phyloP scores from a whole-genome alignment of 345 rosid genomes.

The Brassica napus region DNA sequence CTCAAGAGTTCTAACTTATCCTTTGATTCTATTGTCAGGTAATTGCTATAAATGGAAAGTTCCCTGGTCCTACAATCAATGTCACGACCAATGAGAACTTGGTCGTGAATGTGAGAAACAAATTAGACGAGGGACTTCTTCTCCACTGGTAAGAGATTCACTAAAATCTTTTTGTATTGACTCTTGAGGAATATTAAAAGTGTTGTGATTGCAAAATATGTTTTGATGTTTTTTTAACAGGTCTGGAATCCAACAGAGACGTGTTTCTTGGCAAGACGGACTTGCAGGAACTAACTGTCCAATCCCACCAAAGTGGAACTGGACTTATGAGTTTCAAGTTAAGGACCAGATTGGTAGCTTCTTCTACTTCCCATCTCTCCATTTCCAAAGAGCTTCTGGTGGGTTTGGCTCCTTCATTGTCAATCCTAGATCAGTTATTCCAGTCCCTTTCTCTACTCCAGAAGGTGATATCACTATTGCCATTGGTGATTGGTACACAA shows the following conservation, averaged over 20 bases:
- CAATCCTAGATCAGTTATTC: conserved; percentile 73
- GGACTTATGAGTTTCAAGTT: conserved; percentile 99
- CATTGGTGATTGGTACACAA: conserved; percentile 95
- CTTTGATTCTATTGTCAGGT: conserved; percentile 56
- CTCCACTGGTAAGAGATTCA: conserved; percentile 67
- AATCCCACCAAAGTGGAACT: conserved; percentile 98
- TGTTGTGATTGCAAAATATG: background rate
- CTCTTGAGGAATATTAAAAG: background rate
- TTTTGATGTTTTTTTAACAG: conserved; percentile 36
- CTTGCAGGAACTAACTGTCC: conserved; percentile 93
- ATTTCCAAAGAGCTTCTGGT: conserved; percentile 94
- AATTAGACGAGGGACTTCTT: conserved; percentile 83
- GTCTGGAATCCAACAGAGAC: conserved; percentile 93
- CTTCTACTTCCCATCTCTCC: conserved; percentile 94
- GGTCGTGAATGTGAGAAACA: conserved; percentile 82
- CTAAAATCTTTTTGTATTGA: background rate
- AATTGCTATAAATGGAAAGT: conserved; percentile 86
- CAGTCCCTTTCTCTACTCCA: conserved; percentile 83
- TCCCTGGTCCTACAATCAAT: conserved; percentile 91
- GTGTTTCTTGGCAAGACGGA: conserved; percentile 99
- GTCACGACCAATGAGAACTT: conserved; percentile 89
- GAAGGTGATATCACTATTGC: conserved; percentile 74
- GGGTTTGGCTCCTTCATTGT: conserved; percentile 86
- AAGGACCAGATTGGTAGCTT: conserved; percentile 98
- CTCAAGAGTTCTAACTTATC: conserved; percentile 10